Conservation (phyloP, 257 asterid genomes). For the Solanum megistacrolobum region DNA sequence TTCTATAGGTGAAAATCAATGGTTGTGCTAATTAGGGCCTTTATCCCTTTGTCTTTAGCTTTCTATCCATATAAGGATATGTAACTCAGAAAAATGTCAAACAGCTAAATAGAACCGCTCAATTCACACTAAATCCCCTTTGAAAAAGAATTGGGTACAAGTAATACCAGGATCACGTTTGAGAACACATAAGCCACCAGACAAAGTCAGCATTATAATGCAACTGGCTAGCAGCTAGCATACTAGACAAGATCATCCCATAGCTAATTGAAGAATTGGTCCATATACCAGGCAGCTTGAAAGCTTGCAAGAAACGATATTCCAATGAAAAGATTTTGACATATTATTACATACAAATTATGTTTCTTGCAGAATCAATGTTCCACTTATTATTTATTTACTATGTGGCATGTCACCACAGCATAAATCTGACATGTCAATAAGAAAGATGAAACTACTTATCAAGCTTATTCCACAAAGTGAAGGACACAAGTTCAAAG, state of each 20-base stretch:
- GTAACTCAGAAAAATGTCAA: background rate
- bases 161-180: background rate
- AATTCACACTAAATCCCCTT: background rate
- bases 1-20: background rate
- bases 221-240: background rate
- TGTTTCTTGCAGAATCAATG: background rate
- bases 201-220: background rate
- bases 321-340: background rate
- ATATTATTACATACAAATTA: background rate
- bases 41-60: background rate
- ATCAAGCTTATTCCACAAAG: background rate
- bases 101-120: background rate
- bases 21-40: background rate
- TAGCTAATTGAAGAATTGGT: background rate
- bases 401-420: background rate
- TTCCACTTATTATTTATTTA: background rate
- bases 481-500: background rate
- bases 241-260: background rate
- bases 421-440: background rate
- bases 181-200: background rate
- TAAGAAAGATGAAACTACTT: background rate
- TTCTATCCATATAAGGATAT: background rate
- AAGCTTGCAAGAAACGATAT: background rate
- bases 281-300: background rate
- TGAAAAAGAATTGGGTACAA: background rate